phyloP scores from a whole-genome alignment of 306 rosid species.

The Casuarina equisetifolia region DNA sequence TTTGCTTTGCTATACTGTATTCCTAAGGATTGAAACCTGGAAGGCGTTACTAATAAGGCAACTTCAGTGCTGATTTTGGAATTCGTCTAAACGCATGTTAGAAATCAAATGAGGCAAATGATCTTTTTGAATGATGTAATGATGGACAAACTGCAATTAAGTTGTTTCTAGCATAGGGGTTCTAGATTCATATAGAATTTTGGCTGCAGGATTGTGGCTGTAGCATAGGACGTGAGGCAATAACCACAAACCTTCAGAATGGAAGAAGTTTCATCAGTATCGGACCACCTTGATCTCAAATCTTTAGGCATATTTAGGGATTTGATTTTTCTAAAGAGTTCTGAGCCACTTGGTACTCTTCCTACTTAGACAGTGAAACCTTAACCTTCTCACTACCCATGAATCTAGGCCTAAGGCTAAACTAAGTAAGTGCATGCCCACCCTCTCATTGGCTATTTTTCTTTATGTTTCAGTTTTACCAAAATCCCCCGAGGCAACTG shows the following conservation, averaged over 20 bases:
- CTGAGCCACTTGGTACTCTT: not conserved
- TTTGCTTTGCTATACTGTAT: slow-evolving; percentile 53
- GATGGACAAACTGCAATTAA: not conserved
- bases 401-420: not conserved
- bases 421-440: not conserved
- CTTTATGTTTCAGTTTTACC: not conserved
- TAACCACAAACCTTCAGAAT: too few species aligned
- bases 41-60: slow-evolving; percentile 5
- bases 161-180: not conserved
- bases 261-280: not conserved
- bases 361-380: not conserved
- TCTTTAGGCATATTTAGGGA: not conserved
- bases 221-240: too few species aligned
- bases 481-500: not conserved
- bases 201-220: not conserved
- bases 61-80: not conserved
- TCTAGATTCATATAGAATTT: not conserved
- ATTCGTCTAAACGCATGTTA: too few species aligned
- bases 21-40: slow-evolving; percentile 80
- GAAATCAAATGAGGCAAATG: too few species aligned
- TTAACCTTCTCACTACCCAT: not conserved
- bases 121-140: not conserved
- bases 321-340: not conserved
- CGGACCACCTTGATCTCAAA: not conserved
- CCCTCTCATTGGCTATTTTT: not conserved